Conservation (phyloP, 1,284 basidiomycete species). For the Tilletia indica region DNA sequence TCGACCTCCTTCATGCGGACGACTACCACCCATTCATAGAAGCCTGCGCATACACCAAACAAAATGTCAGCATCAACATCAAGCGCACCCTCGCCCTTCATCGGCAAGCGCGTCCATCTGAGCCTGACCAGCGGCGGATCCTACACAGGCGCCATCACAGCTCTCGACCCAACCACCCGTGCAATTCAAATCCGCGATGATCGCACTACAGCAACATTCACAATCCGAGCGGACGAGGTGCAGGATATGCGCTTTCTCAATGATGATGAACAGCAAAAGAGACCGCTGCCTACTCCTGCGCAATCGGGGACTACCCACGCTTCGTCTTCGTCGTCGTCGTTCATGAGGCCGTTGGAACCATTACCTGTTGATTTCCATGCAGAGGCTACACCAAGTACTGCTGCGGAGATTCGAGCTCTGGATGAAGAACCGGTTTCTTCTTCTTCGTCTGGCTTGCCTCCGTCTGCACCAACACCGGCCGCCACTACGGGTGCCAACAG, state of each 20-base stretch:
- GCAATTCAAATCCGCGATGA: conserved; percentile 11
- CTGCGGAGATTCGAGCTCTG: not conserved
- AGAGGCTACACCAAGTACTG: not conserved
- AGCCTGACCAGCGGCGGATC: conserved; percentile 10
- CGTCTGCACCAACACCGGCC: not conserved
- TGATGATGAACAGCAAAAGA: not conserved
- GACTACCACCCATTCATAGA: not conserved
- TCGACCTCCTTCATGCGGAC: not conserved
- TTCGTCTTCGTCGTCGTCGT: too few relatives aligned
- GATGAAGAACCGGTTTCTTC: not conserved
- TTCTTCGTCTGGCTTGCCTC: not conserved
- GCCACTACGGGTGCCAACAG: not conserved
- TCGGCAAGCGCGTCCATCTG: conserved; percentile 8
- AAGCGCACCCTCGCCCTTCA: conserved; percentile 3
- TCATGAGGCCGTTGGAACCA: not conserved
- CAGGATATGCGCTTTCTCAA: conserved; percentile 13
- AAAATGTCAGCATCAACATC: not conserved
- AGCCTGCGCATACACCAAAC: not conserved
- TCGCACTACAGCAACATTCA: conserved; percentile 10
- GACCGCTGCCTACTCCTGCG: not conserved
- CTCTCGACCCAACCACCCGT: conserved; percentile 6
- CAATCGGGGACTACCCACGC: not conserved
- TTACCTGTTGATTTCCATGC: not conserved
- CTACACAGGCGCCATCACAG: conserved; percentile 16
- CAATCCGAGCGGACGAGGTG: conserved; percentile 12